phyloP scores from a whole-genome alignment of 768 basidiomycete species.

The Hortiboletus campestris region DNA sequence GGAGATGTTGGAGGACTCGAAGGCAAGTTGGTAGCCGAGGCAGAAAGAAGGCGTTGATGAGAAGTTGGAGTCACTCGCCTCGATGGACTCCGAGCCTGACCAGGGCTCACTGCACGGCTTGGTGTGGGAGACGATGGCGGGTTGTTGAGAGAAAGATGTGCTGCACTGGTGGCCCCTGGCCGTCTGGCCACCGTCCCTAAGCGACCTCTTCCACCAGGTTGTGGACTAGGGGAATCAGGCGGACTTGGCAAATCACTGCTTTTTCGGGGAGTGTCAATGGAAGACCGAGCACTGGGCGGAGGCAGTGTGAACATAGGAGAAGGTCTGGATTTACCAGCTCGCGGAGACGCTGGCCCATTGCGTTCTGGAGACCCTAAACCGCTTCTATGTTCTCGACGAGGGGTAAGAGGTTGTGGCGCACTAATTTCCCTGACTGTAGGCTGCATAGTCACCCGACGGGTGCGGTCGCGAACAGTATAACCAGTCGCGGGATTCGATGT shows the following conservation, averaged over 20 bases:
- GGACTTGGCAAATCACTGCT: conserved; percentile 42
- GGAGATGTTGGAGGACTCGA: conserved; percentile 33
- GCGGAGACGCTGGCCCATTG: conserved; percentile 31
- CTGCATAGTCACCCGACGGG: conserved; percentile 40
- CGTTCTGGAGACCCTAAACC: conserved; percentile 23
- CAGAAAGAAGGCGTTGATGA: conserved; percentile 42
- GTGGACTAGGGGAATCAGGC: conserved; percentile 49
- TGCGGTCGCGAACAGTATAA: conserved; percentile 47
- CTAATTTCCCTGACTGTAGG: conserved; percentile 40
- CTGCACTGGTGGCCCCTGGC: conserved; percentile 38
- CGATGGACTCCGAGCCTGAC: conserved; percentile 41
- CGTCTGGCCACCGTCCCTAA: conserved; percentile 35
- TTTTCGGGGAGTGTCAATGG: conserved; percentile 37
- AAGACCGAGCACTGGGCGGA: conserved; percentile 26
- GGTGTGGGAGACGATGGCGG: conserved; percentile 40
- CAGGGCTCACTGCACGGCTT: conserved; percentile 40
- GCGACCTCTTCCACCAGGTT: conserved; percentile 36
- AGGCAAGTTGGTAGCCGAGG: conserved; percentile 54
- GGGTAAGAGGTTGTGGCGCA: conserved; percentile 36
- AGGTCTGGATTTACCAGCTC: conserved; percentile 33
- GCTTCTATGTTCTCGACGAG: conserved; percentile 32
- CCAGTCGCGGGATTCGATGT: conserved; percentile 45
- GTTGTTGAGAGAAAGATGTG: conserved; percentile 40
- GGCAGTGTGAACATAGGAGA: conserved; percentile 32
- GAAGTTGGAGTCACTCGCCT: conserved; percentile 42